A percentile compares a stretch with the other conserved stretches of the same genome.
Conservation (phyloP, 345 rosid species). For the Citropsis articulata region DNA sequence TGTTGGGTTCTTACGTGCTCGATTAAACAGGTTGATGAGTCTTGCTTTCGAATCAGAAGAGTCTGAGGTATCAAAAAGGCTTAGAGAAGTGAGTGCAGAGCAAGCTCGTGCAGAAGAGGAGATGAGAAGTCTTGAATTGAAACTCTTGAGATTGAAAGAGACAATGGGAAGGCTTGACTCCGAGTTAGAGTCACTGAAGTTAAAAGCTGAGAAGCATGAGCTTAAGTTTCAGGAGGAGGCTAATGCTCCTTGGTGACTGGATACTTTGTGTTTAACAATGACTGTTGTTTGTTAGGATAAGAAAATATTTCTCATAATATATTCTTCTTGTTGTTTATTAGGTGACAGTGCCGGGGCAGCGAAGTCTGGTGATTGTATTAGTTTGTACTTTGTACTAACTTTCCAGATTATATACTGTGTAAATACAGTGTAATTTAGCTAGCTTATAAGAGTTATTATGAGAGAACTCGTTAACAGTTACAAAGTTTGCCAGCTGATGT, state of each 20-base stretch:
- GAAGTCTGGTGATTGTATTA: background rate
- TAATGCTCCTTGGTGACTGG: conserved; percentile 35
- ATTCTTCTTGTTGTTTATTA: background rate
- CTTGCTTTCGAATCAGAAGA: conserved; percentile 29
- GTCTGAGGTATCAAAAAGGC: conserved; percentile 24
- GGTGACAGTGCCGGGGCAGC: background rate
- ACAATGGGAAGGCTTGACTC: conserved; percentile 24
- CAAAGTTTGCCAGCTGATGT: background rate
- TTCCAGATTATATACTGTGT: background rate
- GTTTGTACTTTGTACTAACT: conserved; percentile 1
- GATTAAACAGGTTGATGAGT: conserved; percentile 30
- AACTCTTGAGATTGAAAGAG: conserved; percentile 23
- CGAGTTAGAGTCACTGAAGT: conserved; percentile 27
- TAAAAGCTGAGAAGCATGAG: conserved; percentile 25
- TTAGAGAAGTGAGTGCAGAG: conserved; percentile 19
- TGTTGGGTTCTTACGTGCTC: conserved; percentile 36
- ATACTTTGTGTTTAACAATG: conserved; percentile 1
- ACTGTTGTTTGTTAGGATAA: background rate
- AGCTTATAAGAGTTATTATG: background rate
- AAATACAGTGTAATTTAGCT: conserved; percentile 7
- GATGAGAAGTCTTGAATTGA: conserved; percentile 28
- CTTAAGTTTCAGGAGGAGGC: conserved; percentile 28
- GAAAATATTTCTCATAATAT: background rate
- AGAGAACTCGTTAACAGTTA: background rate
- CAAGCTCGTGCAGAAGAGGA: conserved; percentile 28